Conservation (phyloP, 192 early-diverging fungal genomes). For the Diversispora eburnea region DNA sequence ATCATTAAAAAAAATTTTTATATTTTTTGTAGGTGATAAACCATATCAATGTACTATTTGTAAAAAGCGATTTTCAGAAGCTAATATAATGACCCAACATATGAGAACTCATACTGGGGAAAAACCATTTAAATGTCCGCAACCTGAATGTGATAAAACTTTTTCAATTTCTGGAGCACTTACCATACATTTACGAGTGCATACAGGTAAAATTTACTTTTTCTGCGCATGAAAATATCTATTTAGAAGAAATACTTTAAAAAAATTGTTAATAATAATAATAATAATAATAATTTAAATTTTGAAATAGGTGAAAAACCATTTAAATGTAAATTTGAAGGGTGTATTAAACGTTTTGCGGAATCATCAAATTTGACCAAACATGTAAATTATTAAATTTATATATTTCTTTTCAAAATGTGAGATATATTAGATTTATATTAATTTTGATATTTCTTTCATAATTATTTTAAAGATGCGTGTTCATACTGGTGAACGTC, state of each 20-base stretch:
- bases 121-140: conserved; percentile 63
- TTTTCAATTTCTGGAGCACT: conserved; percentile 68
- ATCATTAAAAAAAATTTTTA: conserved; percentile 9
- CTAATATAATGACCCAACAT: conserved; percentile 74
- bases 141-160: conserved; percentile 58
- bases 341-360: conserved; percentile 53
- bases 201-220: conserved; percentile 43
- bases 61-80: conserved; percentile 76
- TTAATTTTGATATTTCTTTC: not conserved
- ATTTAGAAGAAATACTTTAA: too few species aligned
- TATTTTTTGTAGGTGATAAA: conserved; percentile 59
- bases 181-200: conserved; percentile 66
- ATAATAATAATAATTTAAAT: not conserved
- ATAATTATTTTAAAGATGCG: conserved; percentile 36
- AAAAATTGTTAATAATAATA: not conserved
- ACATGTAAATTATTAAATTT: conserved; percentile 40
- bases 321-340: conserved; percentile 50
- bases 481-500: conserved; percentile 65
- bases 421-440: not conserved
- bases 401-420: conserved; percentile 5
- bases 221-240: not conserved
- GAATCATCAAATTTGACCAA: conserved; percentile 56
- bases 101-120: conserved; percentile 78
- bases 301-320: conserved; percentile 45
- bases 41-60: conserved; percentile 77